phyloP scores from a whole-genome alignment of 257 asterid genomes.

The Scutellaria galericulata region DNA sequence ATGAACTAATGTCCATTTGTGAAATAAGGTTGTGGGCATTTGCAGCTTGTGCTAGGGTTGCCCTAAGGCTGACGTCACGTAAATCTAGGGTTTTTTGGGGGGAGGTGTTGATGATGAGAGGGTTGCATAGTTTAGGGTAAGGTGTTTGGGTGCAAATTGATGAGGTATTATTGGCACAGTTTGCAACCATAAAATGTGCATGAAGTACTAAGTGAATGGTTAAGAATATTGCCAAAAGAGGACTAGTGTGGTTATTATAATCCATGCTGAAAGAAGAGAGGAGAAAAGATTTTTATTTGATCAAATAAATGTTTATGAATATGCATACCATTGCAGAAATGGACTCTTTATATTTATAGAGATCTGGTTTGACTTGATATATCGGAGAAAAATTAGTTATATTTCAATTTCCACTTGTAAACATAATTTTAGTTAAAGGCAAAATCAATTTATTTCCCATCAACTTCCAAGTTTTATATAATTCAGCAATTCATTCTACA shows the following conservation, averaged over 20 bases:
- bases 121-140: conserved; percentile 53
- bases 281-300: background rate
- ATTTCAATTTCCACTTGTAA: too few species aligned
- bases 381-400: too few species aligned
- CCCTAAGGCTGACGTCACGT: conserved; percentile 42
- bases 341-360: conserved; percentile 38
- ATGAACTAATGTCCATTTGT: conserved; percentile 41
- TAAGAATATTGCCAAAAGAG: conserved; percentile 25
- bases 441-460: too few species aligned
- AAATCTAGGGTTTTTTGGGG: conserved; percentile 37
- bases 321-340: background rate
- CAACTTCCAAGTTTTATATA: too few species aligned
- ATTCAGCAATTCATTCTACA: too few species aligned
- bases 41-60: conserved; percentile 52
- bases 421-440: too few species aligned
- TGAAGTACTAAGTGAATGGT: conserved; percentile 7
- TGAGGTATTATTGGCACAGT: conserved; percentile 33
- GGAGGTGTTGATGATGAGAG: conserved; percentile 41
- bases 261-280: conserved; percentile 41
- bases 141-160: conserved; percentile 59
- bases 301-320: background rate
- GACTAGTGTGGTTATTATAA: conserved; percentile 13
- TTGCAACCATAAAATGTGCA: conserved; percentile 29
- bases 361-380: conserved; percentile 1
- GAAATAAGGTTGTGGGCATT: conserved; percentile 45